A percentile compares a stretch with the other conserved stretches of the same genome.
These are phyloP conservation scores for Camellia sinensis DNA, from an alignment of 148 eudicot genomes.

Conservation along the genomic window DNA sequence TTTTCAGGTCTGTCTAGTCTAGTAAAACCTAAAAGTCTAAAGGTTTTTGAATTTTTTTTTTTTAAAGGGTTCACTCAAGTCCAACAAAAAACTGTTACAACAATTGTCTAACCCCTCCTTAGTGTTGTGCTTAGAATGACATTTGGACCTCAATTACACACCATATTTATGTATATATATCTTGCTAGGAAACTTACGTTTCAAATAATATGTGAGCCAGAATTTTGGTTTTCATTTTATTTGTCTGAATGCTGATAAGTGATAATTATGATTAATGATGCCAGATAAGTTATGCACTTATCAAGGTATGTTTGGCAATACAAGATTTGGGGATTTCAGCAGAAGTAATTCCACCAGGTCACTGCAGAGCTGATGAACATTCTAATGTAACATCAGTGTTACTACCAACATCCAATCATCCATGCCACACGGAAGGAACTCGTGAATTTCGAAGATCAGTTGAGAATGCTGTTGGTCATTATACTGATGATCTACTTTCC, in stretches of 20 bases:
- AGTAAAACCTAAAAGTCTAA: too few species aligned
- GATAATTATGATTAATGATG: slow-evolving; percentile 2
- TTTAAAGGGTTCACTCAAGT: too few species aligned
- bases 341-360: slow-evolving; percentile 23
- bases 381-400: slow-evolving; percentile 26
- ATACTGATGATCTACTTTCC: slow-evolving; percentile 10
- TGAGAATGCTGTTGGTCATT: not conserved
- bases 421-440: slow-evolving; percentile 18
- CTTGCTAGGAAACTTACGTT: not conserved
- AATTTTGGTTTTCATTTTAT: not conserved
- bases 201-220: not conserved
- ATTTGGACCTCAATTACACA: not conserved
- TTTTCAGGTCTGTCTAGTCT: too few species aligned
- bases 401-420: slow-evolving; percentile 12
- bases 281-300: slow-evolving; percentile 59
- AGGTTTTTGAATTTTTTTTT: not conserved
- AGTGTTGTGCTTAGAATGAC: not conserved
- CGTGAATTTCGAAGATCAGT: slow-evolving; percentile 14
- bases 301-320: slow-evolving; percentile 53
- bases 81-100: too few species aligned
- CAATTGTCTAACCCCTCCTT: too few species aligned
- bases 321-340: slow-evolving; percentile 48
- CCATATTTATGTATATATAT: not conserved
- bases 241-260: not conserved
- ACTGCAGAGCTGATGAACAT: slow-evolving; percentile 21